Conservation (phyloP, 2,329 filamentous ascomycete species). For the Fusarium sororula region DNA sequence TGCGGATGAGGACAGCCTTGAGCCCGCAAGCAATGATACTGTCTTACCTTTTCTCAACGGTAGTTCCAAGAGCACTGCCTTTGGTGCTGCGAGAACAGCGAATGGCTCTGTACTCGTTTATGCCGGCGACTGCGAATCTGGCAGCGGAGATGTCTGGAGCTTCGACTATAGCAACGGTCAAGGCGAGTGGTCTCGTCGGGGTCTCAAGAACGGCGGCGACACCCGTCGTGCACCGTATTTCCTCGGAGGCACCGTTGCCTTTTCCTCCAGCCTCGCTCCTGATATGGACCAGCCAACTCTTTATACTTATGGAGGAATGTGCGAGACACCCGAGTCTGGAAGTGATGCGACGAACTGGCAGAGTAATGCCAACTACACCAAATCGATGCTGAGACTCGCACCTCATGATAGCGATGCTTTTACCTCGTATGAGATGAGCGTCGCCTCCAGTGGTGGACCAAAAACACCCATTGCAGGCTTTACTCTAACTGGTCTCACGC, state of each 20-base stretch:
- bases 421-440: constrained; percentile 48
- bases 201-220: constrained; percentile 32
- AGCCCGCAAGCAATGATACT: constrained; percentile 60
- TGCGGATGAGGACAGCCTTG: constrained; percentile 53
- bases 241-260: constrained; percentile 69
- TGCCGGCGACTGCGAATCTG: constrained; percentile 73
- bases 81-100: constrained; percentile 72
- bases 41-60: constrained; percentile 69
- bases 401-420: constrained; percentile 50
- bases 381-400: constrained; percentile 76
- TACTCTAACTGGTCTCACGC: constrained; percentile 76
- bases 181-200: constrained; percentile 37
- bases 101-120: constrained; percentile 78
- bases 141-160: constrained; percentile 71
- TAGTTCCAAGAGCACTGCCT: constrained; percentile 61
- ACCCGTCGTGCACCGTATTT: constrained; percentile 55
- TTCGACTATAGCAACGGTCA: constrained; percentile 52
- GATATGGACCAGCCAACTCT: constrained; percentile 63
- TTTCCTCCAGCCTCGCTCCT: constrained; percentile 68
- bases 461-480: constrained; percentile 88
- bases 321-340: constrained; percentile 59
- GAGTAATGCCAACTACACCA: constrained; percentile 78
- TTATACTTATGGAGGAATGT: constrained; percentile 93
- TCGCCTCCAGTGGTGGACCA: constrained; percentile 61
- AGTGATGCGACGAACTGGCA: constrained; percentile 65